A percentile compares a stretch with the other conserved stretches of the same genome.
Conservation (phyloP, 75 land plant species). For the Selaginella moellendorffii region DNA sequence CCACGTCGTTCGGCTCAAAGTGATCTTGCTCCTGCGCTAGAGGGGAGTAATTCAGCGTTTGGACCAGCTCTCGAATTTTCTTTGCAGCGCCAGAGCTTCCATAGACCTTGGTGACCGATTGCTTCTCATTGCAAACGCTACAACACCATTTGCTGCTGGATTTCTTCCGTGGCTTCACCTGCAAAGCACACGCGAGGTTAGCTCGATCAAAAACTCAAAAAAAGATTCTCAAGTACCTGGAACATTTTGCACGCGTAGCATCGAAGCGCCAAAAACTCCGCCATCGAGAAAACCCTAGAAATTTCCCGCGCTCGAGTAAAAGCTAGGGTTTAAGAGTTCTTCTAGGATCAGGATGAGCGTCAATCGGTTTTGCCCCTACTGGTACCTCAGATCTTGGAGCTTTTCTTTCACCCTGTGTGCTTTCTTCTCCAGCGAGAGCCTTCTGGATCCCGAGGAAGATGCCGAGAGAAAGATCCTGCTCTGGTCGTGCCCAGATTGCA, state of each 20-base stretch:
- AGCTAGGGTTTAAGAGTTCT: too few relatives aligned
- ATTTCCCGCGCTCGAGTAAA: too few relatives aligned
- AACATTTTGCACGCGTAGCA: slow-evolving; percentile 57
- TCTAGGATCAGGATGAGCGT: too few relatives aligned
- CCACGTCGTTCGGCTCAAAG: background rate
- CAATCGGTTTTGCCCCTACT: too few relatives aligned
- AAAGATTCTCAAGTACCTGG: slow-evolving; percentile 36
- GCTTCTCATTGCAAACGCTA: slow-evolving; percentile 57
- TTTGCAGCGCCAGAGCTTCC: slow-evolving; percentile 40
- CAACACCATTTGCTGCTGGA: slow-evolving; percentile 74
- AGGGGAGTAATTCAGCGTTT: slow-evolving; percentile 42
- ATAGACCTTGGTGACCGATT: slow-evolving; percentile 47
- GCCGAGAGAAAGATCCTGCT: too few relatives aligned
- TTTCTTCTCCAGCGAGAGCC: too few relatives aligned
- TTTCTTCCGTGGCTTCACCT: slow-evolving; percentile 83
- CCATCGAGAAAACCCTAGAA: slow-evolving; percentile 5
- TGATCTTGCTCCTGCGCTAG: background rate
- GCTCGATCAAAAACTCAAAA: background rate
- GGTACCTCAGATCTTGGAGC: too few relatives aligned
- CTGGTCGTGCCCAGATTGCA: too few relatives aligned
- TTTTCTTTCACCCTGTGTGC: too few relatives aligned
- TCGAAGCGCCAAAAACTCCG: slow-evolving; percentile 54
- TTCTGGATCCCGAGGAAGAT: too few relatives aligned
- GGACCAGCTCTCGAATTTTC: slow-evolving; percentile 54
- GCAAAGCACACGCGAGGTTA: background rate